Base-by-base conservation (phyloP, 2,329 filamentous ascomycete genomes). In the Biscogniauxia mediterranea region DNA sequence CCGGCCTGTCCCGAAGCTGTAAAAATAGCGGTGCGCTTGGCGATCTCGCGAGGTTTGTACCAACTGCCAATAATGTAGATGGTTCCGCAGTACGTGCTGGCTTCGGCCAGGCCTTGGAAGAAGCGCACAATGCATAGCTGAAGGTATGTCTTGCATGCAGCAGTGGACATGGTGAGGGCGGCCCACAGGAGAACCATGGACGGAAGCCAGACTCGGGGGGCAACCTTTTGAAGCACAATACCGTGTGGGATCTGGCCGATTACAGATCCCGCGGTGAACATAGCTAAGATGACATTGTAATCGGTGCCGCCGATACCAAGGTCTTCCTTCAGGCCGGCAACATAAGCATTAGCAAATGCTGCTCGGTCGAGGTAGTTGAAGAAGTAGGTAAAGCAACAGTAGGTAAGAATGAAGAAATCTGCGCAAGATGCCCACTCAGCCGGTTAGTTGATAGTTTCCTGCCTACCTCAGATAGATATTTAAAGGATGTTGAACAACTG, bases 1-100 rank as follows among this genome's bases (percentile, higher is more conserved):
- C 82, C 83, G 0, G 80, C 81, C 5, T 83, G 74, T 2, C 81
- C 81, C 7, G 80, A 81, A 2, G 79, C 78, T 5, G 80, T 83
- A 68, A 84, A 85, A 52, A 85, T 80, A 9, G 79, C 82, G 6
- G 76, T 80, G 1, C 83, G 76, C 64, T 84, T 85, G 3, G 80
- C 82, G 0, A 84, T 76, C 63, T 83, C 80, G 52, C 78, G 76
- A 7, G 78, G 79, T 1, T 79, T 87, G 63, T 86, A 87, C 80
- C 82, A 84, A 0, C n/a, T 15, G 21, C 54, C 54, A 38, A 50
- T 56, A 19, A 56, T 28, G n/a, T 56, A 56, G 38, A 56, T 49
- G 9, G 54, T 50, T 5, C 54, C 54, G 42, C 54, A 56, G 11
- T 55, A 55, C 17, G 54, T 56, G 21, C 74, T 77, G 5, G 79